phyloP scores from a whole-genome alignment of 2,329 filamentous ascomycete species.

The Fusarium multiceps region DNA sequence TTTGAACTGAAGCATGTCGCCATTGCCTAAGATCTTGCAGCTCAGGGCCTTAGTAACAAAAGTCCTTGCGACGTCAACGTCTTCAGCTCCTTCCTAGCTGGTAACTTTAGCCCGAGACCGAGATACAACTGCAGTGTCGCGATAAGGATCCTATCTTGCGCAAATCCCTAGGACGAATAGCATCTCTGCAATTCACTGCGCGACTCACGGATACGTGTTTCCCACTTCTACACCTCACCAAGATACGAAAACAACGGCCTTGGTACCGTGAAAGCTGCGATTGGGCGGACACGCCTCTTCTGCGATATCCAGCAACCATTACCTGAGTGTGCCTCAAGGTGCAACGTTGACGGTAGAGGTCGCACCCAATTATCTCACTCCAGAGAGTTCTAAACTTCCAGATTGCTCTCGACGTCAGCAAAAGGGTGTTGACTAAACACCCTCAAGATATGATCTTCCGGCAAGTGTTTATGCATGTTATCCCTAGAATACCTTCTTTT shows the following conservation, averaged over 20 bases:
- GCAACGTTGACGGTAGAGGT: not conserved
- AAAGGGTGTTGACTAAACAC: slow-evolving; percentile 10
- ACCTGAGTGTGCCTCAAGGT: not conserved
- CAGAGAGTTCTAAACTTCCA: slow-evolving; percentile 15
- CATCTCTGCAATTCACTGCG: not conserved
- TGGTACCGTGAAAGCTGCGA: not conserved
- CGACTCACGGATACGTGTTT: not conserved
- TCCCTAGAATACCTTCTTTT: not conserved
- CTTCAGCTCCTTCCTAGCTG: slow-evolving; percentile 39
- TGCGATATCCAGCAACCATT: not conserved
- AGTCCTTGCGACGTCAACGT: slow-evolving; percentile 24
- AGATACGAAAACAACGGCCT: slow-evolving; percentile 22
- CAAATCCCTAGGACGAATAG: not conserved
- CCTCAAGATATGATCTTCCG: not conserved
- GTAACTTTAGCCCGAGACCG: not conserved
- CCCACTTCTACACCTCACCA: not conserved
- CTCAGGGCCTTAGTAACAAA: slow-evolving; percentile 20
- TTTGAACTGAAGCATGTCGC: slow-evolving; percentile 1
- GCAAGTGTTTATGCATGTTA: not conserved
- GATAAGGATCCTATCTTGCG: slow-evolving; percentile 25
- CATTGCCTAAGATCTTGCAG: slow-evolving; percentile 8
- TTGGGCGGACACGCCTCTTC: not conserved
- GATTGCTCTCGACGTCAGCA: not conserved
- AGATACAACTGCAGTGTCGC: slow-evolving; percentile 16
- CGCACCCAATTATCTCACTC: not conserved